These are phyloP conservation scores for Cercophora samala DNA, from an alignment of 495 filamentous ascomycete genomes.

Conservation along the genomic window DNA sequence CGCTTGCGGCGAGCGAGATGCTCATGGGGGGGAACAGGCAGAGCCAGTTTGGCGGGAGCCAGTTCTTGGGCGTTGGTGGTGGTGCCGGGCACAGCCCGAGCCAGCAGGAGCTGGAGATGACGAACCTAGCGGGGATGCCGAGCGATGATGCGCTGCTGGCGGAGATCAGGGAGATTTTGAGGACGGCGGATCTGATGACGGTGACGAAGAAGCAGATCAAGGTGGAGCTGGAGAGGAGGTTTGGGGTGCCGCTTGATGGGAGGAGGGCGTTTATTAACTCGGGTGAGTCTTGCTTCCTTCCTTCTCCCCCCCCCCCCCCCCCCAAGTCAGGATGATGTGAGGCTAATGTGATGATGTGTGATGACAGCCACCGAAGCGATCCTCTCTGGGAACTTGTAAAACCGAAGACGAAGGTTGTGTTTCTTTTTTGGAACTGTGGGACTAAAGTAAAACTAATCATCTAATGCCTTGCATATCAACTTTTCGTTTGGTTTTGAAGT, in stretches of 20 bases:
- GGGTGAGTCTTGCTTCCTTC: conserved; percentile 54
- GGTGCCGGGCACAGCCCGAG: conserved; percentile 29
- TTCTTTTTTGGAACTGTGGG: too few species aligned
- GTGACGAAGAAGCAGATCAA: conserved; percentile 99
- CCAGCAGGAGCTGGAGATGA: conserved; percentile 64
- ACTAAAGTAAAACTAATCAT: neutral
- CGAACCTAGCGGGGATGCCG: conserved; percentile 65
- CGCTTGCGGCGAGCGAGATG: conserved; percentile 74
- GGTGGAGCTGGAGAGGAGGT: conserved; percentile 83
- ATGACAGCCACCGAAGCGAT: conserved; percentile 47
- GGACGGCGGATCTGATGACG: conserved; percentile 90
- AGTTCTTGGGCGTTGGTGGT: conserved; percentile 40
- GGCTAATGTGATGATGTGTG: conserved; percentile 9
- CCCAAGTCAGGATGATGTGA: neutral
- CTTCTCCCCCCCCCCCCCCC: neutral
- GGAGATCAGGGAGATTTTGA: conserved; percentile 90
- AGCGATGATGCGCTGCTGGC: conserved; percentile 85
- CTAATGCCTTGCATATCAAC: neutral
- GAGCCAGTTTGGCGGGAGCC: conserved; percentile 50
- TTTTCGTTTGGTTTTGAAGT: neutral
- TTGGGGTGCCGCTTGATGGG: conserved; percentile 73
- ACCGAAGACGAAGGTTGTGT: neutral
- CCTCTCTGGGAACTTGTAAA: conserved; percentile 45
- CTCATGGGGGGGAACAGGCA: conserved; percentile 32
- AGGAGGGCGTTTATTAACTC: conserved; percentile 90